phyloP scores from a whole-genome alignment of 495 filamentous ascomycete species.

The Trichocladium uniseriatum region DNA sequence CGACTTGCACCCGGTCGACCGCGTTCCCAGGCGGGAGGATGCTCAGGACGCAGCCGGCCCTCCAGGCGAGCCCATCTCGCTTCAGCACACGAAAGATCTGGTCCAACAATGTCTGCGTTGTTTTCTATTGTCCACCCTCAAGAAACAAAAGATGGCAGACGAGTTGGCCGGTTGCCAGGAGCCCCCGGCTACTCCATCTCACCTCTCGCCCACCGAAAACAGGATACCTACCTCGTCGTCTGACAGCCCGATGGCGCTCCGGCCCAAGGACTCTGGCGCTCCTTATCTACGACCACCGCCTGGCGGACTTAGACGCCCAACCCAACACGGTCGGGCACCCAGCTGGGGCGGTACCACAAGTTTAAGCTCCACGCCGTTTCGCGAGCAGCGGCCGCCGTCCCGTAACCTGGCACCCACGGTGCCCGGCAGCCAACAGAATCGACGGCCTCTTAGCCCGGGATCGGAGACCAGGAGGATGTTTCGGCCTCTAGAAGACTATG shows the following conservation, averaged over 20 bases:
- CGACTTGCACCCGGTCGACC: constrained; percentile 51
- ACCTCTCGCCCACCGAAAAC: background rate
- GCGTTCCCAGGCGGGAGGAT: constrained; percentile 9
- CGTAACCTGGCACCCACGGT: background rate
- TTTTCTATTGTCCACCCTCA: constrained; percentile 15
- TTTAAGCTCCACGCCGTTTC: constrained; percentile 34
- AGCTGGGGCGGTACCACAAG: constrained; percentile 19
- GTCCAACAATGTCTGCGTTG: constrained; percentile 23
- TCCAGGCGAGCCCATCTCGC: constrained; percentile 20
- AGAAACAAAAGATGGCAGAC: constrained; percentile 3
- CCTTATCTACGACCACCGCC: background rate
- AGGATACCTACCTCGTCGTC: background rate
- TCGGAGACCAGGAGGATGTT: constrained; percentile 46
- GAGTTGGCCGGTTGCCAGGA: background rate
- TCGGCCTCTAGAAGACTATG: constrained; percentile 64
- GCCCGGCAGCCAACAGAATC: constrained; percentile 5
- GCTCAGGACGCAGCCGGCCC: background rate
- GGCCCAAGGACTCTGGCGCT: background rate
- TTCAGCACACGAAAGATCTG: constrained; percentile 25
- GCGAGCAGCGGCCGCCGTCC: constrained; percentile 24
- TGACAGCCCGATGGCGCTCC: background rate
- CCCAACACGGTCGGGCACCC: constrained; percentile 24
- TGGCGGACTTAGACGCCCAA: background rate
- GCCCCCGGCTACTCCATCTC: background rate
- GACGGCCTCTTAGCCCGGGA: constrained; percentile 16